Evolutionary conservation across 2,329 filamentous ascomycete genomes (phyloP).

Genomic region (Botrytis tulipae): DNA sequence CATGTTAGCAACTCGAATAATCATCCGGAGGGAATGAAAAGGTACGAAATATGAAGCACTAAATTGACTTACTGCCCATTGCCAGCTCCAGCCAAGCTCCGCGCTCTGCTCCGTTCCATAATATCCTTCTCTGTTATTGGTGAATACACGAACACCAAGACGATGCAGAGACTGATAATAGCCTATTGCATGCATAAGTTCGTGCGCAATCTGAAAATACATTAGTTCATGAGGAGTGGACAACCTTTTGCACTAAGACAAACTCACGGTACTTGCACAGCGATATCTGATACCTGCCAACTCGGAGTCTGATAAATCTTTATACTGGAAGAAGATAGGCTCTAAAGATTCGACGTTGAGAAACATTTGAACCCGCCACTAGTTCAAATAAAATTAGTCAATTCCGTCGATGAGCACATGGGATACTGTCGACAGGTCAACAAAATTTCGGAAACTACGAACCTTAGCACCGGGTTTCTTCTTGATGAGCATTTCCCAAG

Average conservation of each 20-base stretch:
- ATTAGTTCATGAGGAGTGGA: background rate
- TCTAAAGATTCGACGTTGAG: constrained; percentile 3
- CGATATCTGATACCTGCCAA: background rate
- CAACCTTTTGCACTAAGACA: background rate
- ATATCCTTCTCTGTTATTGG: constrained; percentile 2
- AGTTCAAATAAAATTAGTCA: background rate
- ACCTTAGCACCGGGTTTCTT: background rate
- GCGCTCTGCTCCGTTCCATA: constrained; percentile 1
- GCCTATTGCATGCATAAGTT: constrained; percentile 10
- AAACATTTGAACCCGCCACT: constrained; percentile 7
- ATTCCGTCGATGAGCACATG: background rate
- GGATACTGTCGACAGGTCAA: background rate
- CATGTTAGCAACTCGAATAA: background rate
- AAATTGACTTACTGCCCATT: background rate
- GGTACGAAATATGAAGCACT: too few species aligned
- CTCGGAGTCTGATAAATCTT: background rate
- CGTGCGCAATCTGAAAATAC: background rate
- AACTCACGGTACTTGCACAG: constrained; percentile 3
- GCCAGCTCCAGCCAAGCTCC: constrained; percentile 15
- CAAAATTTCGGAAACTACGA: too few species aligned
- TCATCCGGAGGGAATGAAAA: too few species aligned
- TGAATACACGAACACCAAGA: background rate
- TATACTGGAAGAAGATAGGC: background rate
- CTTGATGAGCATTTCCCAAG: background rate
- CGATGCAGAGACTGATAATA: constrained; percentile 11